Evolutionary conservation across 441 rosid species (phyloP).

Genomic region (Gossypium lobatum): DNA sequence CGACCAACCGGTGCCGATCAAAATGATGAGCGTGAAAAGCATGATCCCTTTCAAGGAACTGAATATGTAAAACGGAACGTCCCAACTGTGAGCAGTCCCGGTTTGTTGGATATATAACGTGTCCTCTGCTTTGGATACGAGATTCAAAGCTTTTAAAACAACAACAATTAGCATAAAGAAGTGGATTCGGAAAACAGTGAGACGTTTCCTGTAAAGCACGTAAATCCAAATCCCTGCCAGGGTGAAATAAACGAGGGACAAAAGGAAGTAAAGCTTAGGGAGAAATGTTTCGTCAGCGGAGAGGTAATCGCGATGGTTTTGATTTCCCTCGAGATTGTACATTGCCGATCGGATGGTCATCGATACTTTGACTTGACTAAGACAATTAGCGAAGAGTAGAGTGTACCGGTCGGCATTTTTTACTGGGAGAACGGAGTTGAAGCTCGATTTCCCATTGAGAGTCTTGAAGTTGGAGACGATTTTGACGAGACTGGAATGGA

Average conservation of each 20-base stretch:
- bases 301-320: constrained; percentile 56
- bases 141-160: constrained; percentile 56
- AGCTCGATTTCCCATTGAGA: constrained; percentile 25
- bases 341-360: constrained; percentile 73
- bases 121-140: constrained; percentile 80
- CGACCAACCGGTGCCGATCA: constrained; percentile 94
- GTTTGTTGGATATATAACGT: constrained; percentile 71
- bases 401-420: constrained; percentile 69
- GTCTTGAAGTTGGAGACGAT: constrained; percentile 53
- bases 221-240: constrained; percentile 71
- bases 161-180: constrained; percentile 86
- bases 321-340: constrained; percentile 67
- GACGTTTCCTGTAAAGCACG: constrained; percentile 61
- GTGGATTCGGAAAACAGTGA: constrained; percentile 65
- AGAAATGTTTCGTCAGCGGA: constrained; percentile 70
- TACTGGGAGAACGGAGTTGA: constrained; percentile 18
- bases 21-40: constrained; percentile 73
- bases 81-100: constrained; percentile 89
- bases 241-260: constrained; percentile 50
- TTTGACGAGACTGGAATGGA: constrained; percentile 53
- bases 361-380: constrained; percentile 46
- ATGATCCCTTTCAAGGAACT: constrained; percentile 81
- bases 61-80: constrained; percentile 78
- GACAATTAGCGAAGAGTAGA: constrained; percentile 76
- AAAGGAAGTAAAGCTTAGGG: constrained; percentile 66